Percentiles rank a stretch among this genome's conserved stretches.
phyloP scores from a whole-genome alignment of 2,329 filamentous ascomycete species.

The Fusarium compactum region DNA sequence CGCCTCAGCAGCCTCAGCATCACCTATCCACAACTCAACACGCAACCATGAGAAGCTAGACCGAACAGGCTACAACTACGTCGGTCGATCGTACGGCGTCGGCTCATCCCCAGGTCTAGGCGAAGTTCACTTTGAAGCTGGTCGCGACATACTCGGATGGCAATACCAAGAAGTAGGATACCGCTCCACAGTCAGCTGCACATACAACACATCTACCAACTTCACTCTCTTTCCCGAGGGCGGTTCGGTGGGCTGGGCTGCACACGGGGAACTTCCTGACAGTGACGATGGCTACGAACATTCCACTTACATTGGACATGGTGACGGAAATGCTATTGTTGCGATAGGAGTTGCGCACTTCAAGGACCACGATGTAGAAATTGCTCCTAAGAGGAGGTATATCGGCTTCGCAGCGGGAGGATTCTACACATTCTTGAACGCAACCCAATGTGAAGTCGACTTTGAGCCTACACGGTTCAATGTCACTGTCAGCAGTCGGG shows the following conservation, averaged over 20 bases:
- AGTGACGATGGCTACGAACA: conserved; percentile 10
- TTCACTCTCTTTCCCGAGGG: conserved; percentile 33
- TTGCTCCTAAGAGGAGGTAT: conserved; percentile 6
- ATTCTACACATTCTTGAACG: conserved; percentile 13
- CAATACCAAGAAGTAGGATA: conserved; percentile 53
- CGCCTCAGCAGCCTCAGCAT: conserved; percentile 38
- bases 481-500: neutral
- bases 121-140: conserved; percentile 6
- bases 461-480: conserved; percentile 24
- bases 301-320: conserved; percentile 13
- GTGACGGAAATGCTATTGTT: conserved; percentile 7
- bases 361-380: neutral
- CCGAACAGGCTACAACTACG: conserved; percentile 44
- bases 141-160: conserved; percentile 41
- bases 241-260: neutral
- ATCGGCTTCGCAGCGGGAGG: conserved; percentile 9
- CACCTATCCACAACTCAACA: conserved; percentile 30
- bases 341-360: conserved; percentile 28
- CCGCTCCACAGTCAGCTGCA: conserved; percentile 49
- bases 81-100: conserved; percentile 47
- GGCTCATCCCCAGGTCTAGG: conserved; percentile 45
- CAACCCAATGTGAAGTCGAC: conserved; percentile 9
- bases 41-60: conserved; percentile 45
- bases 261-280: conserved; percentile 16
- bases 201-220: conserved; percentile 52